Evolutionary conservation across 305 asterid species (phyloP).

Genomic region (Solanum hybrid): DNA sequence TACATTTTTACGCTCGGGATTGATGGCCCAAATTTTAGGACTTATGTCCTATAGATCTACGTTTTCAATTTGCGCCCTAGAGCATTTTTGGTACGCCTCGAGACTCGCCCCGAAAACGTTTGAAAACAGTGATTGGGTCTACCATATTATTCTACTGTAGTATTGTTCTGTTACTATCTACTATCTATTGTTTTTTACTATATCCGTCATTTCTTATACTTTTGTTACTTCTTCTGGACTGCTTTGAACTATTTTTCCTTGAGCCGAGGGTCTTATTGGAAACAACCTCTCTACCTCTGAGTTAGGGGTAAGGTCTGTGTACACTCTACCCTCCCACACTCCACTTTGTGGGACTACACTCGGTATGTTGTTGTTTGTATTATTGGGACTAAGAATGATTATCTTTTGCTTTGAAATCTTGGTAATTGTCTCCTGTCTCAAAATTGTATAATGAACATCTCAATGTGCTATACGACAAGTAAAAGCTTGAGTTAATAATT

Average conservation of each 20-base stretch:
- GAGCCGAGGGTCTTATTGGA: neutral
- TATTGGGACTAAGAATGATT: neutral
- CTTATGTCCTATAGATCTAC: neutral
- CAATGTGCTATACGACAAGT: neutral
- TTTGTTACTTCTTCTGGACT: neutral
- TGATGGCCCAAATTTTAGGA: neutral
- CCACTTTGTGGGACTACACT: neutral
- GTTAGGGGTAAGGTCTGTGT: neutral
- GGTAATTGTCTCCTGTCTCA: neutral
- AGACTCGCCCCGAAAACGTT: neutral
- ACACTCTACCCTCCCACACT: neutral
- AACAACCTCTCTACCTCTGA: neutral
- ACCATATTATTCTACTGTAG: neutral
- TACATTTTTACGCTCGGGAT: neutral
- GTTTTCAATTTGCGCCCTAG: neutral
- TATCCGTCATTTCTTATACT: neutral
- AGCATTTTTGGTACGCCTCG: neutral
- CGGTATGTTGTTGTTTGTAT: neutral
- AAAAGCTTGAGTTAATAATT: neutral
- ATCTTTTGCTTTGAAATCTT: neutral
- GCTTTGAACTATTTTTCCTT: neutral
- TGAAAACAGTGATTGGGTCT: neutral
- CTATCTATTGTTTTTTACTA: neutral
- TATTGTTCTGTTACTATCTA: neutral
- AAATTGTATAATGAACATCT: neutral